A percentile compares a stretch with the other conserved stretches of the same genome.
Conservation (phyloP, 345 rosid species). For the Kandelia obovata region DNA sequence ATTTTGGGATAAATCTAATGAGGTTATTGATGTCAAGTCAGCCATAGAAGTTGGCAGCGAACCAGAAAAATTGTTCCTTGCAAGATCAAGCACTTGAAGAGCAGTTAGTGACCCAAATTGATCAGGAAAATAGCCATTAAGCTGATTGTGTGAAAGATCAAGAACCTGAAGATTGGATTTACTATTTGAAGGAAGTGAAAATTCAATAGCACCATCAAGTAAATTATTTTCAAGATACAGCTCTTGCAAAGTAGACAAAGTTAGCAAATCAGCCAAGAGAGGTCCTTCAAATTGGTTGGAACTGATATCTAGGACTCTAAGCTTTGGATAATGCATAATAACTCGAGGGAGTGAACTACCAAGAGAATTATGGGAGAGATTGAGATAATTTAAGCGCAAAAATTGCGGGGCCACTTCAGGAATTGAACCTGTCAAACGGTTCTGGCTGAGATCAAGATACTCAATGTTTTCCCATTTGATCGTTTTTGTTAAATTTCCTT, state of each 20-base stretch:
- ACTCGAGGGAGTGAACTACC: constrained; percentile 59
- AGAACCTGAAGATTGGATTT: constrained; percentile 55
- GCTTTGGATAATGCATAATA: constrained; percentile 68
- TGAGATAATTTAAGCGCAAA: constrained; percentile 83
- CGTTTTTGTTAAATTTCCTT: constrained; percentile 73
- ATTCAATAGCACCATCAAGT: constrained; percentile 53
- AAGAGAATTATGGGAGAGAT: constrained; percentile 77
- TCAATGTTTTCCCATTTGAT: constrained; percentile 78
- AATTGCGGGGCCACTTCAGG: constrained; percentile 78
- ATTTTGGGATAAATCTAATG: constrained; percentile 76
- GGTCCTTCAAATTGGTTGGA: constrained; percentile 67
- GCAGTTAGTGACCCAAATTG: constrained; percentile 56
- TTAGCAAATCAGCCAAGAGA: constrained; percentile 53
- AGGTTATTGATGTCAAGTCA: constrained; percentile 54
- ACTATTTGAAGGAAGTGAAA: constrained; percentile 41
- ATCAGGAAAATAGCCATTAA: constrained; percentile 70
- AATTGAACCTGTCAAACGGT: constrained; percentile 62
- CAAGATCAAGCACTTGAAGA: constrained; percentile 71
- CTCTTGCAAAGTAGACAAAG: constrained; percentile 66
- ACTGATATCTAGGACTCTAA: constrained; percentile 79
- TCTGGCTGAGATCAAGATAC: constrained; percentile 85
- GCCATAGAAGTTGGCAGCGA: constrained; percentile 78
- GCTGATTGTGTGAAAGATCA: constrained; percentile 76
- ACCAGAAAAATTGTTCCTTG: constrained; percentile 79
- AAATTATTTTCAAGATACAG: constrained; percentile 67